Conservation (phyloP, 352 stramenopile genomes). For the Phytophthora palmivora region DNA sequence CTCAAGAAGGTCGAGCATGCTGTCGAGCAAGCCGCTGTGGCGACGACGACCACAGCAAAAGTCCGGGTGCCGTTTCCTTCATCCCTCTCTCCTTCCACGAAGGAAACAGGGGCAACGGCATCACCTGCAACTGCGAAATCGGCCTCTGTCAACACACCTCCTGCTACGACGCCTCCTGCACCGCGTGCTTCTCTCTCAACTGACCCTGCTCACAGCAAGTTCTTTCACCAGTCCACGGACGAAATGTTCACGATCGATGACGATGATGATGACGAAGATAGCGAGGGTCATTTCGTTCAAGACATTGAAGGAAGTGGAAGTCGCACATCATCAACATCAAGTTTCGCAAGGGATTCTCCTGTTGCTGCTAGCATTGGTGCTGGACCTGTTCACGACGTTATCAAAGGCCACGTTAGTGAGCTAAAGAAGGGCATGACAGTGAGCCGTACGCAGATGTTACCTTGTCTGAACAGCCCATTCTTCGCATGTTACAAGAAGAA, state of each 20-base stretch:
- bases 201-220: constrained; percentile 38
- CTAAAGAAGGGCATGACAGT: constrained; percentile 77
- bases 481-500: constrained; percentile 92
- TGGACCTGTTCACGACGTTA: constrained; percentile 56
- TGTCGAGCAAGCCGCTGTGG: constrained; percentile 38
- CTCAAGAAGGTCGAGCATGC: constrained; percentile 73
- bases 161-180: constrained; percentile 20
- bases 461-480: constrained; percentile 74
- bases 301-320: constrained; percentile 32
- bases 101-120: constrained; percentile 20
- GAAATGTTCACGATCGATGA: constrained; percentile 89
- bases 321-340: constrained; percentile 53
- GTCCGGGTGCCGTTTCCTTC: constrained; percentile 49
- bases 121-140: constrained; percentile 15
- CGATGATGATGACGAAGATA: constrained; percentile 73
- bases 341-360: constrained; percentile 52
- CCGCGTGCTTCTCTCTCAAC: constrained; percentile 31
- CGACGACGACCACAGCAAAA: constrained; percentile 45
- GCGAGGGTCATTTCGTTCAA: constrained; percentile 38
- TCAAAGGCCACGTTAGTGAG: constrained; percentile 52
- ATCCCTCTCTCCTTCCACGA: constrained; percentile 25
- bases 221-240: constrained; percentile 70
- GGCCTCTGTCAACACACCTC: not conserved
- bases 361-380: constrained; percentile 8
- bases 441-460: constrained; percentile 73